Conservation (phyloP, 108 stramenopile species). For the Cylindrotheca fusiformis region DNA sequence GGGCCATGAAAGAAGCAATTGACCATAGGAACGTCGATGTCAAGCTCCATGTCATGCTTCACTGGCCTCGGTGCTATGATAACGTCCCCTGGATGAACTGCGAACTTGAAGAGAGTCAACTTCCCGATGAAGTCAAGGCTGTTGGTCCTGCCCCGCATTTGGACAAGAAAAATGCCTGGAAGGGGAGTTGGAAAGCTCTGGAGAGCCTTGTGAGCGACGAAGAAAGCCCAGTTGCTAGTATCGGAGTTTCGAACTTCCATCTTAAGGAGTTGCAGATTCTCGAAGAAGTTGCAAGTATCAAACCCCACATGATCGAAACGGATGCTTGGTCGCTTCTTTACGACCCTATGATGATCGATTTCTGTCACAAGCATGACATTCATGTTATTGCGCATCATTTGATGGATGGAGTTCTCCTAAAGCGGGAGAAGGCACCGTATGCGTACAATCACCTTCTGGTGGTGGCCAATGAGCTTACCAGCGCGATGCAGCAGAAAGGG, state of each 20-base stretch:
- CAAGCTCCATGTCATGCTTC: conserved; percentile 58
- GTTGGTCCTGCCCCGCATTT: conserved; percentile 71
- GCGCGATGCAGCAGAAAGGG: background rate
- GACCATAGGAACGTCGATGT: conserved; percentile 42
- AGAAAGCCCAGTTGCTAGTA: conserved; percentile 43
- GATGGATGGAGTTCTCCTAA: conserved; percentile 53
- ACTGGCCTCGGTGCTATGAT: conserved; percentile 80
- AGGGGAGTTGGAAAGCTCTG: conserved; percentile 71
- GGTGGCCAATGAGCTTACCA: conserved; percentile 8
- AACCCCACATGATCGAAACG: conserved; percentile 61
- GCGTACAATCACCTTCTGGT: conserved; percentile 39
- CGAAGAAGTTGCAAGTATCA: conserved; percentile 20
- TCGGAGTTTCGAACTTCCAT: conserved; percentile 79
- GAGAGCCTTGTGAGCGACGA: conserved; percentile 46
- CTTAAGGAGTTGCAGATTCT: conserved; percentile 50
- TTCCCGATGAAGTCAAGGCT: conserved; percentile 56
- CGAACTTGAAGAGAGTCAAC: conserved; percentile 53
- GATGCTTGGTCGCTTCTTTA: conserved; percentile 64
- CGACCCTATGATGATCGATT: conserved; percentile 45
- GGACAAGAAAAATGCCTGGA: conserved; percentile 58
- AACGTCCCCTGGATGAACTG: conserved; percentile 79
- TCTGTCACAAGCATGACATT: conserved; percentile 40
- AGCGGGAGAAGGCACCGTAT: conserved; percentile 16
- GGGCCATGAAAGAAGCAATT: conserved; percentile 31
- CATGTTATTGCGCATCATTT: conserved; percentile 68